Percentiles rank a stretch among this genome's conserved stretches.
Conservation (phyloP, 257 asterid species). For the Rhazya stricta region DNA sequence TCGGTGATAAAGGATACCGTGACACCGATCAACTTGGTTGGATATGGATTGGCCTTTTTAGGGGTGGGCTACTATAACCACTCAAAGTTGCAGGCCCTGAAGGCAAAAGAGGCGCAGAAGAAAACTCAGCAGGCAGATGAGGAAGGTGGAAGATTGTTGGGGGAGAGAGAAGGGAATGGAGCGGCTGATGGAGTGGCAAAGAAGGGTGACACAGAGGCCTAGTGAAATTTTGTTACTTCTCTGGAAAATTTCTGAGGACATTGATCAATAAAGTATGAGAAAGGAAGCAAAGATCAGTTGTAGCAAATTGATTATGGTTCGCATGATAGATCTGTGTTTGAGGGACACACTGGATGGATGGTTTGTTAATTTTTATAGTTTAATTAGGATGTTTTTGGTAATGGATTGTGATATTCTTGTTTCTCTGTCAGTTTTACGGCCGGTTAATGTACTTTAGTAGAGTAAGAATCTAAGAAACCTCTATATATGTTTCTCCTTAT, state of each 20-base stretch:
- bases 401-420: slow-evolving; percentile 9
- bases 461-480: not conserved
- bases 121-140: slow-evolving; percentile 36
- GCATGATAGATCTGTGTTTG: not conserved
- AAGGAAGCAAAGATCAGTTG: not conserved
- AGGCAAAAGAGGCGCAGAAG: slow-evolving; percentile 60
- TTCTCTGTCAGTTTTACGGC: slow-evolving; percentile 2
- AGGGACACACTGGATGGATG: slow-evolving; percentile 7
- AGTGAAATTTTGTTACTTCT: not conserved
- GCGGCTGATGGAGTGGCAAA: slow-evolving; percentile 3
- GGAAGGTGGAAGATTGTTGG: slow-evolving; percentile 7
- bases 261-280: not conserved
- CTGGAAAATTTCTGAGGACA: not conserved
- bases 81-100: slow-evolving; percentile 62
- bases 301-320: not conserved
- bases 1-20: slow-evolving; percentile 80
- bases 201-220: slow-evolving; percentile 12
- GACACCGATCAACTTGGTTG: slow-evolving; percentile 20
- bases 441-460: slow-evolving; percentile 12
- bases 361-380: not conserved
- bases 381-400: slow-evolving; percentile 4
- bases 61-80: slow-evolving; percentile 68
- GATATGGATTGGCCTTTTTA: slow-evolving; percentile 66
- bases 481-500: slow-evolving; percentile 3
- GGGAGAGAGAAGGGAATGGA: slow-evolving; percentile 11